Conservation (phyloP, 768 basidiomycete genomes). For the Sarcodon aspratus region DNA sequence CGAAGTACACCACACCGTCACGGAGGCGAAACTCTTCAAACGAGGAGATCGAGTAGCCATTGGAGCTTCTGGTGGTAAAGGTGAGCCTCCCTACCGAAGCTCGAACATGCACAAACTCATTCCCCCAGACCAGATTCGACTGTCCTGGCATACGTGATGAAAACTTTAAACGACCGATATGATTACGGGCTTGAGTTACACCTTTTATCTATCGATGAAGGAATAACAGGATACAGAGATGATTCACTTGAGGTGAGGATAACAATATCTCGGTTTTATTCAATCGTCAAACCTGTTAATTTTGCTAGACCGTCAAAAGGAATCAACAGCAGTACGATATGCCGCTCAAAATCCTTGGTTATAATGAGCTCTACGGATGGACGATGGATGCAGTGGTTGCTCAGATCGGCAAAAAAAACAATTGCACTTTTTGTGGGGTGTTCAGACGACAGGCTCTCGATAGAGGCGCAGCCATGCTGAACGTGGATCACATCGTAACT, state of each 20-base stretch:
- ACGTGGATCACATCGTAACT: slow-evolving; percentile 95
- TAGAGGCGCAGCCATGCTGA: slow-evolving; percentile 78
- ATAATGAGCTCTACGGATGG: slow-evolving; percentile 97
- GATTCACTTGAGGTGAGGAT: slow-evolving; percentile 80
- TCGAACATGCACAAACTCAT: not conserved
- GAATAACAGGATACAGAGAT: slow-evolving; percentile 95
- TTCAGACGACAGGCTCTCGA: slow-evolving; percentile 95
- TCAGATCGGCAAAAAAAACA: slow-evolving; percentile 94
- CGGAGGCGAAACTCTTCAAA: slow-evolving; percentile 70
- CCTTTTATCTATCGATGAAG: slow-evolving; percentile 95
- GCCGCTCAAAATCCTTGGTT: slow-evolving; percentile 92
- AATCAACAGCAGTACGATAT: slow-evolving; percentile 94
- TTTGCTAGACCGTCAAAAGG: slow-evolving; percentile 81
- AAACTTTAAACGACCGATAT: slow-evolving; percentile 88
- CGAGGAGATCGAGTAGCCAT: slow-evolving; percentile 91
- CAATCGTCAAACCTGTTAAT: slow-evolving; percentile 1
- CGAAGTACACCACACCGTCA: slow-evolving; percentile 95
- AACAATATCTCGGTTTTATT: not conserved
- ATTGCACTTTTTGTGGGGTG: slow-evolving; percentile 98
- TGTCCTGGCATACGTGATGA: slow-evolving; percentile 96
- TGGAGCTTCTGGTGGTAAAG: slow-evolving; percentile 97
- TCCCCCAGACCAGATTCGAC: slow-evolving; percentile 66
- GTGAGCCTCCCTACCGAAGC: slow-evolving; percentile 25
- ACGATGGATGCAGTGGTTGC: slow-evolving; percentile 96
- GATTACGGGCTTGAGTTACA: slow-evolving; percentile 85